Evolutionary conservation across 352 stramenopile genomes (phyloP).

Genomic region (Phytophthora hybrid): DNA sequence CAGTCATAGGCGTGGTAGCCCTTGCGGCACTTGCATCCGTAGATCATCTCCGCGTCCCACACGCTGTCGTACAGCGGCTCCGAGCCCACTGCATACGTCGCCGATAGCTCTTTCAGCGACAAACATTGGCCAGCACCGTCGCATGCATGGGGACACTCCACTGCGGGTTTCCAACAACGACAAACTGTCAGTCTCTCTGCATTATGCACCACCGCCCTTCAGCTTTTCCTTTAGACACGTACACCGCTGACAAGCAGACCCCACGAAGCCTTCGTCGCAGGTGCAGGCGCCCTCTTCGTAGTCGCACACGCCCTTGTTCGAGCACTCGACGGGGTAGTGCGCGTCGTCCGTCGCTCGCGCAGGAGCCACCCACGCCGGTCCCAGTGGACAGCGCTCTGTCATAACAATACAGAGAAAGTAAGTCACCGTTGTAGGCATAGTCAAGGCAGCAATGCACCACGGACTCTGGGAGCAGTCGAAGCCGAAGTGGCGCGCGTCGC

Average conservation of each 20-base stretch:
- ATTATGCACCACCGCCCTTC: neutral
- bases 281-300: slow-evolving; percentile 54
- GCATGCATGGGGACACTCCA: slow-evolving; percentile 60
- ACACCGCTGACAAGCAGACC: slow-evolving; percentile 75
- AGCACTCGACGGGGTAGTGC: slow-evolving; percentile 79
- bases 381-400: slow-evolving; percentile 56
- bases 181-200: neutral
- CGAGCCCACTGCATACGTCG: slow-evolving; percentile 47
- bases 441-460: neutral
- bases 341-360: slow-evolving; percentile 60
- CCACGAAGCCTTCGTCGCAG: slow-evolving; percentile 78
- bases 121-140: slow-evolving; percentile 62
- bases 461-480: slow-evolving; percentile 74
- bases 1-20: slow-evolving; percentile 89
- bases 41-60: slow-evolving; percentile 86
- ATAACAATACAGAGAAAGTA: neutral
- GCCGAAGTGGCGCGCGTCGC: slow-evolving; percentile 57
- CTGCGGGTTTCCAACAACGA: slow-evolving; percentile 27
- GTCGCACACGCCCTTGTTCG: slow-evolving; percentile 78
- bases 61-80: slow-evolving; percentile 59
- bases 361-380: slow-evolving; percentile 65
- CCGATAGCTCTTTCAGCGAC: slow-evolving; percentile 72
- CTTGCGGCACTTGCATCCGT: slow-evolving; percentile 89
- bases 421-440: neutral
- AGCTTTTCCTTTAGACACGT: slow-evolving; percentile 12